Evolutionary conservation across 352 stramenopile species (phyloP).

Genomic region (Phytopythium kandeliae): DNA sequence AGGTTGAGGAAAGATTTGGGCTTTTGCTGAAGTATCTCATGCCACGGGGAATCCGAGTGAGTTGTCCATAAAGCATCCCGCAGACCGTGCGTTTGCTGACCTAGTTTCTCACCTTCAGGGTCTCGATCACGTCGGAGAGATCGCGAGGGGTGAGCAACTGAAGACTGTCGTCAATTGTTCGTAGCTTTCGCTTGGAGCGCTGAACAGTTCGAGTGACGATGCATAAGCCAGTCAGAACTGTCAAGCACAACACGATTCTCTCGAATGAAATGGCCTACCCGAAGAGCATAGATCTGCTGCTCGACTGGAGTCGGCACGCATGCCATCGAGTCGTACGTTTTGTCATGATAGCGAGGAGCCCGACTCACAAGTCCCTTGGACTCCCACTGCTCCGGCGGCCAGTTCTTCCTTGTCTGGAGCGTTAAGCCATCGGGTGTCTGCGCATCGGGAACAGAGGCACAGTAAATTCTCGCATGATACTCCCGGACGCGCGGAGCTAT

Average conservation of each 20-base stretch:
- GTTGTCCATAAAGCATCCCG: not conserved
- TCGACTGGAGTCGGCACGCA: constrained; percentile 43
- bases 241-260: not conserved
- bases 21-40: constrained; percentile 25
- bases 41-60: not conserved
- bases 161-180: constrained; percentile 17
- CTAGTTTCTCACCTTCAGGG: not conserved
- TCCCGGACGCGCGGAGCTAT: not conserved
- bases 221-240: not conserved
- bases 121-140: not conserved
- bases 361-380: constrained; percentile 33
- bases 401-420: constrained; percentile 46
- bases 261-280: constrained; percentile 12
- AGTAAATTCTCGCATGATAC: too few species aligned
- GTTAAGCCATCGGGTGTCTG: constrained; percentile 44
- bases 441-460: not conserved
- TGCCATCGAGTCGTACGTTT: constrained; percentile 45
- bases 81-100: not conserved
- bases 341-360: constrained; percentile 36
- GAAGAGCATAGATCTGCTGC: constrained; percentile 51
- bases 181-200: constrained; percentile 10
- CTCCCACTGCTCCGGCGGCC: constrained; percentile 43
- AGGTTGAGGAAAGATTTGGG: constrained; percentile 42
- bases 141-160: constrained; percentile 9
- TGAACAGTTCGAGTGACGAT: not conserved